Base-by-base conservation (phyloP, 1,284 basidiomycete species). In the Coniferiporia sulphurascens region DNA sequence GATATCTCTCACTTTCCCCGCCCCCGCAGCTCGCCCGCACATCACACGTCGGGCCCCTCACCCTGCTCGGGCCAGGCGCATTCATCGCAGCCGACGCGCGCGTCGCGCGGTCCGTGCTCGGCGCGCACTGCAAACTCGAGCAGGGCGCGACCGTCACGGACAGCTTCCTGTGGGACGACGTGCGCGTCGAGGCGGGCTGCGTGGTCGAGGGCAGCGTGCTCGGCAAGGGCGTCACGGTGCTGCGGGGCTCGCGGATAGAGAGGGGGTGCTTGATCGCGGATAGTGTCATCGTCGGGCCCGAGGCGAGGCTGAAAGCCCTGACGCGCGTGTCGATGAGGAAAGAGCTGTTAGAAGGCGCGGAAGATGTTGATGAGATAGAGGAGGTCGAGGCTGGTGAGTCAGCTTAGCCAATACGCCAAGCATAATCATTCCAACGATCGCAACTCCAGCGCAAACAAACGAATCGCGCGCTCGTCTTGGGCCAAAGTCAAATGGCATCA, bases 151-250 rank as follows among this genome's bases (percentile, higher is more conserved):
- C 81, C 55, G 81, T 98, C 58, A 75, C 76, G 36, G 77, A 89
- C 66, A 87, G 92, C 19, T 95, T 94, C 69, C 77, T 98, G 48
- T 94, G 93, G 68, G 90, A 93, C 64, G 84, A 84, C 56, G 89
- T 88, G 3, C 70, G 78, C 38, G 81, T 99, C 60, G 95, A 91
- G n/a, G 78, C 85, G 44, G 81, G 85, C 52, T 92, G 88, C 68
- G 74, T 81, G 38, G 77, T 98, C 50, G 82, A 87, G 64, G 78
- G 85, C 65, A 90, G 91, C 64, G 91, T 94, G 61, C 74, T 98
- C 32, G 95, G 92, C 8, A 77, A 85, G 46, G 83, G 84, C 6
- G 94, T 91, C 36, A 76, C 72, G 46, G 81, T 98, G 50, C 85
- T 84, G 56, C 86, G 87, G 52, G 83, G 82, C 35, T 83, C 80